Conservation (phyloP, 768 basidiomycete species). For the Russula olivacea region DNA sequence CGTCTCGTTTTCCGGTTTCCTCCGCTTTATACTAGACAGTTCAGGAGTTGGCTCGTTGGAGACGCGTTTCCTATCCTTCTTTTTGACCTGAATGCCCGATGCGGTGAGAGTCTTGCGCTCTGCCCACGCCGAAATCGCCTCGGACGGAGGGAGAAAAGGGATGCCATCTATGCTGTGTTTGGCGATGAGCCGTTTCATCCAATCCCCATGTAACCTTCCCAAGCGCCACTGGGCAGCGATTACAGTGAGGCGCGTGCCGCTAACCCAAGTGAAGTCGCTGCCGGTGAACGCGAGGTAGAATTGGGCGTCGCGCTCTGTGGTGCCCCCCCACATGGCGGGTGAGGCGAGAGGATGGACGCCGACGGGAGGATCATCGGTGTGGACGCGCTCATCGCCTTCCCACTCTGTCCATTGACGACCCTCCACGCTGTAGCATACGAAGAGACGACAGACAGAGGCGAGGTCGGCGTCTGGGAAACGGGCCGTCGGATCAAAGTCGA, state of each 20-base stretch:
- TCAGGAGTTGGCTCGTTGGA: slow-evolving; percentile 4
- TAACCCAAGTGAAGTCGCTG: slow-evolving; percentile 14
- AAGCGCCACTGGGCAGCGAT: slow-evolving; percentile 6
- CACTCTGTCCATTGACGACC: slow-evolving; percentile 9
- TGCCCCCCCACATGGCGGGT: slow-evolving; percentile 6
- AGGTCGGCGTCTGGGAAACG: neutral
- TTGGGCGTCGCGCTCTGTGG: slow-evolving; percentile 6
- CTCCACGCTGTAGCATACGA: slow-evolving; percentile 5
- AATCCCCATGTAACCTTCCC: slow-evolving; percentile 3
- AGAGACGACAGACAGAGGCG: neutral
- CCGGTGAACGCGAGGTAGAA: slow-evolving; percentile 12
- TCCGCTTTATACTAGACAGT: slow-evolving; percentile 4
- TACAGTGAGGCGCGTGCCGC: neutral
- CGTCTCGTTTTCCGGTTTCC: neutral
- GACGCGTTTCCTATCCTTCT: slow-evolving; percentile 2
- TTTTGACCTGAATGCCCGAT: slow-evolving; percentile 7
- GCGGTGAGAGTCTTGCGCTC: slow-evolving; percentile 6
- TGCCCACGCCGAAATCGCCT: slow-evolving; percentile 5
- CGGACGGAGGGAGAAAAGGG: neutral
- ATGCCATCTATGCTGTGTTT: slow-evolving; percentile 11
- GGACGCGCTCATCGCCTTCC: slow-evolving; percentile 12
- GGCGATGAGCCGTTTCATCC: slow-evolving; percentile 7
- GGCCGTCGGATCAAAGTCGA: neutral
- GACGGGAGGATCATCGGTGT: slow-evolving; percentile 1
- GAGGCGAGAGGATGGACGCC: slow-evolving; percentile 9